These are phyloP conservation scores for Graphilbum fragrans DNA, from an alignment of 2,329 filamentous ascomycete species.

Conservation along the genomic window DNA sequence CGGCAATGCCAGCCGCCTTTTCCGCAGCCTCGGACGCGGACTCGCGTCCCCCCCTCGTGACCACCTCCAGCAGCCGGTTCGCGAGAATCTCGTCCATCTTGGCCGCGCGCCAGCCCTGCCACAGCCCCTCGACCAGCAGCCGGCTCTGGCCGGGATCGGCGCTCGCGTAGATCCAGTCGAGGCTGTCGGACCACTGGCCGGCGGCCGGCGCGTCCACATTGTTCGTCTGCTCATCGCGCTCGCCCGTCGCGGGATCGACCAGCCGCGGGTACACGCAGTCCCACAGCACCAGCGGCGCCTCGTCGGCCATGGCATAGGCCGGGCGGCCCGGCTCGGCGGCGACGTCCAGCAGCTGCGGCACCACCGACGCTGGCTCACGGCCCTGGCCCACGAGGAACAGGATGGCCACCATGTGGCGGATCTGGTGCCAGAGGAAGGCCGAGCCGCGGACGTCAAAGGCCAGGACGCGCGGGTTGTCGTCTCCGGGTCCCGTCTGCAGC, in stretches of 20 bases:
- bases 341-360: constrained; percentile 65
- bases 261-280: constrained; percentile 74
- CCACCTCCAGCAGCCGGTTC: constrained; percentile 56
- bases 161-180: constrained; percentile 71
- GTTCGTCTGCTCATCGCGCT: constrained; percentile 11
- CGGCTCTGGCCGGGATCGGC: constrained; percentile 43
- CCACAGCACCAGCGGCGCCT: constrained; percentile 87
- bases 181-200: constrained; percentile 38
- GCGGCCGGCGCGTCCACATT: constrained; percentile 12
- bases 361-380: constrained; percentile 61
- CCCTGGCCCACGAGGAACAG: constrained; percentile 90
- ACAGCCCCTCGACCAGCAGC: constrained; percentile 62
- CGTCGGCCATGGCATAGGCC: constrained; percentile 80
- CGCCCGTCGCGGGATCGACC: constrained; percentile 16
- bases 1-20: constrained; percentile 10
- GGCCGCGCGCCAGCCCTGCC: constrained; percentile 68
- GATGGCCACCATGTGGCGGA: constrained; percentile 83
- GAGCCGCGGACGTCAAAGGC: constrained; percentile 80
- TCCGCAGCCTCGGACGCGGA: background rate
- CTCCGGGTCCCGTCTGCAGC: constrained; percentile 15
- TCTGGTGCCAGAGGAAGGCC: constrained; percentile 97
- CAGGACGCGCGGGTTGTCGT: constrained; percentile 54
- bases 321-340: constrained; percentile 61
- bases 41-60: constrained; percentile 18
- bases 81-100: constrained; percentile 89